Conservation (phyloP, 176 grass and related monocot genomes). For the Ensete ventricosum region DNA sequence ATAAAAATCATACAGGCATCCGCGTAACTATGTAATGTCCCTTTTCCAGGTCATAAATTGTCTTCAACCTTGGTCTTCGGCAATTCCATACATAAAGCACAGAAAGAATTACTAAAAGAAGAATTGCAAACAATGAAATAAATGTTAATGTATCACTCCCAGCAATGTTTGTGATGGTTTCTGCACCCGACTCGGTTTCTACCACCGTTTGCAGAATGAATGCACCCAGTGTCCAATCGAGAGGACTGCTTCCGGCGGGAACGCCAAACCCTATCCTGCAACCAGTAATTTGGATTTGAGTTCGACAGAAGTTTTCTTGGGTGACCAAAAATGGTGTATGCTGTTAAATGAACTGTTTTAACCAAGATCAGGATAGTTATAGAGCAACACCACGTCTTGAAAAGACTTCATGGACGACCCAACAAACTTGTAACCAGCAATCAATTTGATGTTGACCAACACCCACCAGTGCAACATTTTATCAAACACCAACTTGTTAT, state of each 20-base stretch:
- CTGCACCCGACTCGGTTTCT: not conserved
- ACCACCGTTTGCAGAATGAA: not conserved
- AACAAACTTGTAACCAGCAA: not conserved
- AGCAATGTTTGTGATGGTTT: not conserved
- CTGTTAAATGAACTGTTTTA: too few relatives aligned
- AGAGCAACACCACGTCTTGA: too few relatives aligned
- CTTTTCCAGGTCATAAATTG: constrained; percentile 11
- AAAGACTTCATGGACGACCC: too few relatives aligned
- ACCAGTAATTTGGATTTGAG: not conserved
- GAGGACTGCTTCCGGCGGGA: not conserved
- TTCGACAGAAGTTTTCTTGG: not conserved
- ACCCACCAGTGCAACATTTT: not conserved
- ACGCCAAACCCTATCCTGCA: constrained; percentile 9
- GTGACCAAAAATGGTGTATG: too few relatives aligned
- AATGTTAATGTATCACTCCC: constrained; percentile 2
- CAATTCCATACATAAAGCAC: constrained; percentile 10
- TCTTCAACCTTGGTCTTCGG: constrained; percentile 12
- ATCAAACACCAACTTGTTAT: too few relatives aligned
- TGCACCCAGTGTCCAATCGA: constrained; percentile 9
- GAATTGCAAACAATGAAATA: constrained; percentile 4
- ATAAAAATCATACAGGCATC: not conserved
- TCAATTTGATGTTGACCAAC: not conserved
- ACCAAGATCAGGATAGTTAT: too few relatives aligned
- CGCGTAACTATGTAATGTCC: constrained; percentile 12
- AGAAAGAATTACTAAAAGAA: not conserved